phyloP scores from a whole-genome alignment of 192 early-diverging fungal species.

The Gonapodya prolifera region DNA sequence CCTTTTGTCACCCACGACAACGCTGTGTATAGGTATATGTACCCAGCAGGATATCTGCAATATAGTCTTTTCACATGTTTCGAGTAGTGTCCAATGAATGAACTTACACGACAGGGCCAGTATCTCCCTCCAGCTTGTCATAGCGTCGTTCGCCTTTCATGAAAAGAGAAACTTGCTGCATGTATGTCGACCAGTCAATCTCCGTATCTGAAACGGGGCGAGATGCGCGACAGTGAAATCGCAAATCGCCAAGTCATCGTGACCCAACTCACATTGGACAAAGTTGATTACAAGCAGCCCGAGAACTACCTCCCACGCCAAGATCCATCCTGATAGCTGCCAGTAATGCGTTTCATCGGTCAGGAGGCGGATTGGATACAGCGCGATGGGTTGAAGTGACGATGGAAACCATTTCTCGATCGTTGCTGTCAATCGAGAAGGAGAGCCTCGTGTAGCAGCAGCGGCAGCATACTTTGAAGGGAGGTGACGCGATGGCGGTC shows the following conservation, averaged over 20 bases:
- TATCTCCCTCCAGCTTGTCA: slow-evolving; percentile 62
- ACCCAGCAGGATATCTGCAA: slow-evolving; percentile 79
- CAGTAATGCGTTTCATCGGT: neutral
- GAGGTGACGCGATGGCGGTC: too few relatives aligned
- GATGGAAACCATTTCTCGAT: neutral
- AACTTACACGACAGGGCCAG: slow-evolving; percentile 79
- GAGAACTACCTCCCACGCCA: neutral
- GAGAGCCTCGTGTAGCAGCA: too few relatives aligned
- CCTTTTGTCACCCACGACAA: slow-evolving; percentile 53
- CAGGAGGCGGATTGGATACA: neutral
- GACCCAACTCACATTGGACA: neutral
- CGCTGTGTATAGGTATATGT: slow-evolving; percentile 71
- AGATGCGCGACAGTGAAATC: neutral
- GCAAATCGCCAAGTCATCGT: neutral
- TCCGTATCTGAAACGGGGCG: slow-evolving; percentile 52
- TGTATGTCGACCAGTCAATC: slow-evolving; percentile 94
- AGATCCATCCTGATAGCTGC: neutral
- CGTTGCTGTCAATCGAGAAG: too few relatives aligned
- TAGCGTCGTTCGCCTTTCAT: slow-evolving; percentile 77
- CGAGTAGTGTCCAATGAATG: slow-evolving; percentile 1
- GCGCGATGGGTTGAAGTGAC: neutral
- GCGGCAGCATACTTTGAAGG: too few relatives aligned
- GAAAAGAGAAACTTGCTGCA: slow-evolving; percentile 79
- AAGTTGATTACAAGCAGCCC: neutral
- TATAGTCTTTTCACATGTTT: neutral